Evolutionary conservation across 768 basidiomycete genomes (phyloP).

Genomic region (Phanerochaete sordida): DNA sequence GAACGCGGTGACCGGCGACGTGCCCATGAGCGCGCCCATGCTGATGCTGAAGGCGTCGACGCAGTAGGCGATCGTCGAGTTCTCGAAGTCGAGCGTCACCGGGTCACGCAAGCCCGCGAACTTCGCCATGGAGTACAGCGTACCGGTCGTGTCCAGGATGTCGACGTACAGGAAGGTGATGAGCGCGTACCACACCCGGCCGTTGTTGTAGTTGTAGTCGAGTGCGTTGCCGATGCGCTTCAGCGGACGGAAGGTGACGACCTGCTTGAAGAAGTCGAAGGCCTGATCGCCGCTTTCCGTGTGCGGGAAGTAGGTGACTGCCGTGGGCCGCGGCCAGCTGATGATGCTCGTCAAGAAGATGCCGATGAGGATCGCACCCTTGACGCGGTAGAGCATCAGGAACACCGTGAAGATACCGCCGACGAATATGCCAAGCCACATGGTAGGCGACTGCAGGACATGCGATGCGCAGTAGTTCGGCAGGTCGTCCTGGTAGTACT

Average conservation of each 20-base stretch:
- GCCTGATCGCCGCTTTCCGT: slow-evolving; percentile 61
- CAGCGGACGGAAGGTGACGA: slow-evolving; percentile 71
- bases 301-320: slow-evolving; percentile 81
- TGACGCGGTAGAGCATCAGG: slow-evolving; percentile 81
- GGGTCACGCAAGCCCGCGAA: slow-evolving; percentile 87
- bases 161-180: slow-evolving; percentile 90
- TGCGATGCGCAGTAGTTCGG: slow-evolving; percentile 58
- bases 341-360: slow-evolving; percentile 83
- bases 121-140: slow-evolving; percentile 87
- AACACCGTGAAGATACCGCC: slow-evolving; percentile 80
- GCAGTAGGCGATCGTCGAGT: slow-evolving; percentile 78
- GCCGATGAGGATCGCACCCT: slow-evolving; percentile 78
- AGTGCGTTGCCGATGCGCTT: slow-evolving; percentile 60
- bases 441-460: slow-evolving; percentile 69
- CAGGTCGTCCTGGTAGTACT: slow-evolving; percentile 46
- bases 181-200: slow-evolving; percentile 82
- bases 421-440: slow-evolving; percentile 86
- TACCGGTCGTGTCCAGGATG: slow-evolving; percentile 68
- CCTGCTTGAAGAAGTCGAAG: slow-evolving; percentile 83
- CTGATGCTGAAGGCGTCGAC: slow-evolving; percentile 79
- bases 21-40: slow-evolving; percentile 78
- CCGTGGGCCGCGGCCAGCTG: slow-evolving; percentile 82
- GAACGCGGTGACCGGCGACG: slow-evolving; percentile 79
- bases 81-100: slow-evolving; percentile 83
- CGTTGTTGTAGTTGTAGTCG: slow-evolving; percentile 50